Percentiles rank a stretch among this genome's conserved stretches.
These are phyloP conservation scores for Sphaerulina musiva DNA, from an alignment of 2,329 filamentous ascomycete genomes.

Conservation along the genomic window DNA sequence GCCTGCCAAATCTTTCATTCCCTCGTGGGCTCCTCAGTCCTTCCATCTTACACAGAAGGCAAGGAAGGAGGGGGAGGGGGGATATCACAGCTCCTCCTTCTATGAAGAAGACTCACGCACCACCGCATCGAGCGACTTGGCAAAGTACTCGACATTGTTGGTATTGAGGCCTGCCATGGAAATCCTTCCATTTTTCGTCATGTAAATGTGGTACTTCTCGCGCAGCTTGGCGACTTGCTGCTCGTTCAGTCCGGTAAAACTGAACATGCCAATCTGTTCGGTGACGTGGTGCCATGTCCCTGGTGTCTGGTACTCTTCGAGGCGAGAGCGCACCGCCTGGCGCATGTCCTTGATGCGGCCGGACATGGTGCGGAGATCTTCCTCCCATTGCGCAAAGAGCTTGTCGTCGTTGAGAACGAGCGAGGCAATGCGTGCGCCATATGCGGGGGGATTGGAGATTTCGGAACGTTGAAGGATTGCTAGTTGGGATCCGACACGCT, in stretches of 20 bases:
- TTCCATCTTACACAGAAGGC: too few relatives aligned
- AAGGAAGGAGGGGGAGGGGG: too few relatives aligned
- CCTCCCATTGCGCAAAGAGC: slow-evolving; percentile 87
- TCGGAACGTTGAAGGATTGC: slow-evolving; percentile 93
- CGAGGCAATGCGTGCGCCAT: slow-evolving; percentile 83
- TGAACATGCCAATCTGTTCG: slow-evolving; percentile 99
- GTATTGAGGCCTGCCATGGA: slow-evolving; percentile 98
- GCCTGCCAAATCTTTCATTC: too few relatives aligned
- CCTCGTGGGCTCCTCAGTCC: too few relatives aligned
- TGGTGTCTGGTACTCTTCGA: slow-evolving; percentile 79
- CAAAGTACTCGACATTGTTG: slow-evolving; percentile 87
- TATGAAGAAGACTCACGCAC: slow-evolving; percentile 50
- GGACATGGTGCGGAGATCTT: slow-evolving; percentile 86
- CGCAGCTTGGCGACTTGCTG: slow-evolving; percentile 65
- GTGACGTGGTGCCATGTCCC: slow-evolving; percentile 96
- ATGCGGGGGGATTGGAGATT: slow-evolving; percentile 93
- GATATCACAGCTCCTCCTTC: neutral
- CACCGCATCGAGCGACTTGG: slow-evolving; percentile 78
- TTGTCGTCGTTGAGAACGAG: slow-evolving; percentile 73
- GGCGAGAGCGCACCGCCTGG: slow-evolving; percentile 64
- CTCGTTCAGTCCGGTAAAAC: slow-evolving; percentile 75
- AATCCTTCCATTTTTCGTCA: slow-evolving; percentile 96
- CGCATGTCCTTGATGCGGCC: slow-evolving; percentile 94
- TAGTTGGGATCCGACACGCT: slow-evolving; percentile 74
- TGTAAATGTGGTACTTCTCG: slow-evolving; percentile 70